Base-by-base conservation (phyloP, 108 stramenopile species). In the Bacterosira constricta region DNA sequence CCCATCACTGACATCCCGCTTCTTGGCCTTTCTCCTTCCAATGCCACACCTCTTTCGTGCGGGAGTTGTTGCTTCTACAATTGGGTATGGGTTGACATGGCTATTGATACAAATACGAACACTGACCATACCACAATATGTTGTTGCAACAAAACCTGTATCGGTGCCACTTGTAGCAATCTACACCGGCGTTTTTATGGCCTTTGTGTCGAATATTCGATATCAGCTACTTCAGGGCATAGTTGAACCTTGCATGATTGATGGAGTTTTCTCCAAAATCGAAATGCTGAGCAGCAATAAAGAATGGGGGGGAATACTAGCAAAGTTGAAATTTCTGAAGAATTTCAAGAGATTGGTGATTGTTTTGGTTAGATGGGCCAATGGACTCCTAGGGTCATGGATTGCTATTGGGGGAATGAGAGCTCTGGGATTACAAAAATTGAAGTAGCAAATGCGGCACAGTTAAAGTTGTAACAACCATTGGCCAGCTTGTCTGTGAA, bases 191-290 rank as follows among this genome's bases (percentile, higher is more conserved):
- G 75, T 68, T 0, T 93, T 90, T 60, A 80, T 93, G 85, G 86
- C 86, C 2, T 18, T 90, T 21, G 84, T 91, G 20, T 86, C 85
- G 60, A 94, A 94, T 64, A 23, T 90, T 36, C 79, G 90, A 6
- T 94, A 94, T 79, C 92, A 94, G 68, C 0, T 94, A 12, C 73
- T 94, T n/a, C 90, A 91, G 69, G 92, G 92, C 18, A 32, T 91
- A 2, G 52, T 94, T 13, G 90, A 94, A 58, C 92, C 88, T 6
- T 58, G 57, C 20, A 25, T 90, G 8, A 73, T 91, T 38, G 90
- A 89, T 51, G 53, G 50, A 35, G 54, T 49, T 35, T 86, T 90
- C 63, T 39, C 39, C 1, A 61, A 18, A 23, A 47, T 81, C 10
- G 71, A 83, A 26, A 15, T 1, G 17, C 8, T 42, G 10, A 61